These are phyloP conservation scores for Coemansia sp. DNA, from an alignment of 192 early-diverging fungal genomes.

Conservation along the genomic window DNA sequence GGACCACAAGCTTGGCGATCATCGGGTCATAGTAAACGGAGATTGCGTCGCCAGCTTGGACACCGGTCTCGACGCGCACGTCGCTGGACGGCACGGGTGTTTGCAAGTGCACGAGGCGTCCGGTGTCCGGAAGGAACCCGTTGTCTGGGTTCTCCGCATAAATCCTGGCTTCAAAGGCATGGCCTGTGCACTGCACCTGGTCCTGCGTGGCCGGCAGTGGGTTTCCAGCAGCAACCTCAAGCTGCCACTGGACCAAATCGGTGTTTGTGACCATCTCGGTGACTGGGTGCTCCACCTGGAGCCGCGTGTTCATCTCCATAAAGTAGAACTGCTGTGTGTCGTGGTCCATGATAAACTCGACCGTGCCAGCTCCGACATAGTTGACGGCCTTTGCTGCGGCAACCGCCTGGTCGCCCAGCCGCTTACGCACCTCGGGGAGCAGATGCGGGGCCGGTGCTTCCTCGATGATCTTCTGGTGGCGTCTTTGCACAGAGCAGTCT, in stretches of 20 bases:
- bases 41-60: slow-evolving; percentile 86
- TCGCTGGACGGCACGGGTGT: slow-evolving; percentile 62
- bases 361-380: slow-evolving; percentile 94
- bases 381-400: slow-evolving; percentile 90
- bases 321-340: slow-evolving; percentile 87
- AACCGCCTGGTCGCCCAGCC: slow-evolving; percentile 85
- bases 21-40: slow-evolving; percentile 93
- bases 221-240: slow-evolving; percentile 93
- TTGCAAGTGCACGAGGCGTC: slow-evolving; percentile 75
- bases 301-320: slow-evolving; percentile 97
- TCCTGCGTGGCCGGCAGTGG: slow-evolving; percentile 63
- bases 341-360: slow-evolving; percentile 96
- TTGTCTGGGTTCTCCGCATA: slow-evolving; percentile 94
- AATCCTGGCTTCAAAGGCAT: slow-evolving; percentile 96
- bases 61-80: slow-evolving; percentile 92
- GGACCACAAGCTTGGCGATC: slow-evolving; percentile 94
- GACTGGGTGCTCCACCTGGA: slow-evolving; percentile 94
- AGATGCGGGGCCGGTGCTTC: slow-evolving; percentile 92
- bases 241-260: slow-evolving; percentile 94
- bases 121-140: slow-evolving; percentile 91
- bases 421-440: slow-evolving; percentile 64
- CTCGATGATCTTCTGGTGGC: slow-evolving; percentile 96
- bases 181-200: slow-evolving; percentile 72
- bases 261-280: slow-evolving; percentile 95
- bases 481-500: slow-evolving; percentile 92